Conservation (phyloP, 176 grass and related monocot species). For the Microstegium vimineum region DNA sequence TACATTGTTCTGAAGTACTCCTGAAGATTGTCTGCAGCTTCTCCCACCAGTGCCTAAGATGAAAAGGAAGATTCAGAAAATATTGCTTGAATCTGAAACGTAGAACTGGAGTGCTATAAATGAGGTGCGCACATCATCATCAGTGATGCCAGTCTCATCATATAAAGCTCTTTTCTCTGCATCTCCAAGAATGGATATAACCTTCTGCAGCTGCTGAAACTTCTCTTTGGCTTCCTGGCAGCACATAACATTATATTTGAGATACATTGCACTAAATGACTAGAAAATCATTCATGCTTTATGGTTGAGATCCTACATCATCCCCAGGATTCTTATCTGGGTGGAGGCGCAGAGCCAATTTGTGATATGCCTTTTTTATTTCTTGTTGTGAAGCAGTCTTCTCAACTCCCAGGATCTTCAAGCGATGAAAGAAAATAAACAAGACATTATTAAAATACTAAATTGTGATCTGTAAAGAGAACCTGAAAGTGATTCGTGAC, state of each 20-base stretch:
- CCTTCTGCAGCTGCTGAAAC: conserved; percentile 92
- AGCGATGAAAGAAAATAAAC: conserved; percentile 18
- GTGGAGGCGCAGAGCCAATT: conserved; percentile 84
- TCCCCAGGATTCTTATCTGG: conserved; percentile 97
- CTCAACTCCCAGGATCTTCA: conserved; percentile 90
- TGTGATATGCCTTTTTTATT: conserved; percentile 96
- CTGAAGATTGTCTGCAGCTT: conserved; percentile 71
- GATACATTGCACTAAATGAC: conserved; percentile 10
- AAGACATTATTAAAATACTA: not conserved
- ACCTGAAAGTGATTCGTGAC: not conserved
- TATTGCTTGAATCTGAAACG: not conserved
- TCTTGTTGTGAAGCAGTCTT: conserved; percentile 74
- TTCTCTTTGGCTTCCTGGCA: conserved; percentile 89
- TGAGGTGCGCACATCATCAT: conserved; percentile 70
- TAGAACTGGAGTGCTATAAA: not conserved
- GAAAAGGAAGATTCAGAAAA: conserved; percentile 9
- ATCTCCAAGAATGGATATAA: conserved; percentile 95
- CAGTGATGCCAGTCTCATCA: conserved; percentile 85
- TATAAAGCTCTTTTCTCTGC: conserved; percentile 79
- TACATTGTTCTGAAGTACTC: conserved; percentile 88
- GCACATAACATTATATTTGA: conserved; percentile 14
- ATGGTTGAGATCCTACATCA: conserved; percentile 51
- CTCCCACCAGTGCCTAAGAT: conserved; percentile 66
- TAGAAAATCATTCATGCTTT: conserved; percentile 19
- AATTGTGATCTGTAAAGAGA: not conserved